phyloP scores from a whole-genome alignment of 1,139 yeast genomes.

The Scheffersomyces cryptocercus region DNA sequence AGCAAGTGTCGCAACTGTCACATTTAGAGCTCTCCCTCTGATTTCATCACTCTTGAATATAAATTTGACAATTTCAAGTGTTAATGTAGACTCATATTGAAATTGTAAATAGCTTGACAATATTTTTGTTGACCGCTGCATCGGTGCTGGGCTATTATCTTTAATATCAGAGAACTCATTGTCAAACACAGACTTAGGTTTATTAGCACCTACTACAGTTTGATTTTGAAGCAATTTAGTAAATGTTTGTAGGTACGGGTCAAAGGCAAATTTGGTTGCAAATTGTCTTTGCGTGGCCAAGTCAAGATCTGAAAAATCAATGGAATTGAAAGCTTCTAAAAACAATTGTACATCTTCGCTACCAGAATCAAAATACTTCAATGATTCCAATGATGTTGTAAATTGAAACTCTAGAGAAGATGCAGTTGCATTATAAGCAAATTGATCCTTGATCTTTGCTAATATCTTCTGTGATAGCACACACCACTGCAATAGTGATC shows the following conservation, averaged over 20 bases:
- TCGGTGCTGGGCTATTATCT: not conserved
- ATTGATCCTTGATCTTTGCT: no score
- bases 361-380: not conserved
- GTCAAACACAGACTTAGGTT: not conserved
- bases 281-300: no score
- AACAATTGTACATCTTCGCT: no score
- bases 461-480: no score
- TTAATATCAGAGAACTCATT: not conserved
- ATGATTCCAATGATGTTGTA: not conserved
- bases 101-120: not conserved
- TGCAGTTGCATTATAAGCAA: constrained; percentile 1
- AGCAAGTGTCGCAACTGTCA: not conserved
- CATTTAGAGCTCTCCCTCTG: not conserved
- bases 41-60: not conserved
- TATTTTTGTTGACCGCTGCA: no score
- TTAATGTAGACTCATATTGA: not conserved
- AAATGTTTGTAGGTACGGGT: no score
- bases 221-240: no score
- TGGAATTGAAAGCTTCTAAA: no score
- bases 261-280: no score
- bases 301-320: no score
- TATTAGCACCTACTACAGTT: not conserved
- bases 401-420: not conserved
- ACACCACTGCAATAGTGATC: no score
- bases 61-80: not conserved